Evolutionary conservation across 2,329 filamentous ascomycete species (phyloP).

Genomic region (Cordyceps militaris): DNA sequence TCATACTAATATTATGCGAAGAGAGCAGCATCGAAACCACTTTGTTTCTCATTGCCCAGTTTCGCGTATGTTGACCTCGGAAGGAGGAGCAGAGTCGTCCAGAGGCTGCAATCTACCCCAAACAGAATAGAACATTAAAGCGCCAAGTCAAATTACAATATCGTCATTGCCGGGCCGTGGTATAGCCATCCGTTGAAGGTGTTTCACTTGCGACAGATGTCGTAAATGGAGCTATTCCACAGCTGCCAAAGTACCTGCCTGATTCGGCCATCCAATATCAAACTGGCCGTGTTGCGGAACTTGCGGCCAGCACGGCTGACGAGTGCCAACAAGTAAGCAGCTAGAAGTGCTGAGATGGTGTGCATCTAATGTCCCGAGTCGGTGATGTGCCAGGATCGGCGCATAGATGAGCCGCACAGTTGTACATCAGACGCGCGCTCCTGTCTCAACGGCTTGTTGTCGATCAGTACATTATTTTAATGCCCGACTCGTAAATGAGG

Average conservation of each 20-base stretch:
- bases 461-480: not conserved
- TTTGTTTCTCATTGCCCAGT: too few relatives aligned
- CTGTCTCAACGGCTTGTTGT: not conserved
- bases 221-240: not conserved
- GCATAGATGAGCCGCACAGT: not conserved
- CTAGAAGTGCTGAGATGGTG: not conserved
- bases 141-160: too few relatives aligned
- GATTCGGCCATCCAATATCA: not conserved
- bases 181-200: not conserved
- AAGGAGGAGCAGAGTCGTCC: too few relatives aligned
- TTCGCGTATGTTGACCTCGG: too few relatives aligned
- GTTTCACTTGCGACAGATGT: not conserved
- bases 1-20: too few relatives aligned
- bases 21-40: too few relatives aligned
- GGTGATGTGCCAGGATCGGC: not conserved
- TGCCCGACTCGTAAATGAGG: not conserved
- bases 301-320: too few relatives aligned
- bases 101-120: too few relatives aligned
- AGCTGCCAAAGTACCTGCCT: not conserved
- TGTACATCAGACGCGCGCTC: not conserved
- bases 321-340: not conserved
- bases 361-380: not conserved
- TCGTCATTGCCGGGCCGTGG: not conserved
- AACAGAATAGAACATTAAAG: too few relatives aligned
- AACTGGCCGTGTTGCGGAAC: too few relatives aligned